These are phyloP conservation scores for Fusarium torulosum DNA, from an alignment of 2,329 filamentous ascomycete genomes.

Conservation along the genomic window DNA sequence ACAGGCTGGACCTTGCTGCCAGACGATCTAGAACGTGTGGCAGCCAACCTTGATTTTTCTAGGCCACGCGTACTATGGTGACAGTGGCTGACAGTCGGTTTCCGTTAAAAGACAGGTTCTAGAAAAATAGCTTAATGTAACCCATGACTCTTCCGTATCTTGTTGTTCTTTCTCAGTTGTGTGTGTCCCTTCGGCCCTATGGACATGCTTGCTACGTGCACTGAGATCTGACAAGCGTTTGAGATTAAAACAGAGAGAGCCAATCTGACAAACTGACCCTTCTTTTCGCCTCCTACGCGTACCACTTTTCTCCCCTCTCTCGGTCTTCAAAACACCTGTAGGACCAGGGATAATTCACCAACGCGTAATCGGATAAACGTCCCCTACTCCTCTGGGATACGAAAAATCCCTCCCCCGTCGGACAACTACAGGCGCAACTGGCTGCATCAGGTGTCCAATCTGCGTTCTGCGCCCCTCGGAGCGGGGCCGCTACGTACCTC, in stretches of 20 bases:
- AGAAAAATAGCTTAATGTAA: conserved; percentile 28
- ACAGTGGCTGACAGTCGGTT: not conserved
- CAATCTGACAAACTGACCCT: not conserved
- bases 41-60: not conserved
- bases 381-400: conserved; percentile 3
- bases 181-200: not conserved
- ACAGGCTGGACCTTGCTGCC: not conserved
- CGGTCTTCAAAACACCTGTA: not conserved
- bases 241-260: not conserved
- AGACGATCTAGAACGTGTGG: conserved; percentile 4
- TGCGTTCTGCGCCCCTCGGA: conserved; percentile 3
- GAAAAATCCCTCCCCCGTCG: conserved; percentile 29
- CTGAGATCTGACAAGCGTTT: not conserved
- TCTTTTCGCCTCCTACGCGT: conserved; percentile 3
- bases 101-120: conserved; percentile 2
- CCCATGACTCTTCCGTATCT: conserved; percentile 14
- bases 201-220: not conserved
- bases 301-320: not conserved
- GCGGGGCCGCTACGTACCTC: not conserved
- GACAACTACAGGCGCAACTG: conserved; percentile 14
- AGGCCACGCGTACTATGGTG: conserved; percentile 3
- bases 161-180: not conserved
- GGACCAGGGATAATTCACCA: not conserved
- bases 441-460: not conserved
- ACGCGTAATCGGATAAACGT: conserved; percentile 24